Conservation (phyloP, 345 rosid species). For the Draba incana region DNA sequence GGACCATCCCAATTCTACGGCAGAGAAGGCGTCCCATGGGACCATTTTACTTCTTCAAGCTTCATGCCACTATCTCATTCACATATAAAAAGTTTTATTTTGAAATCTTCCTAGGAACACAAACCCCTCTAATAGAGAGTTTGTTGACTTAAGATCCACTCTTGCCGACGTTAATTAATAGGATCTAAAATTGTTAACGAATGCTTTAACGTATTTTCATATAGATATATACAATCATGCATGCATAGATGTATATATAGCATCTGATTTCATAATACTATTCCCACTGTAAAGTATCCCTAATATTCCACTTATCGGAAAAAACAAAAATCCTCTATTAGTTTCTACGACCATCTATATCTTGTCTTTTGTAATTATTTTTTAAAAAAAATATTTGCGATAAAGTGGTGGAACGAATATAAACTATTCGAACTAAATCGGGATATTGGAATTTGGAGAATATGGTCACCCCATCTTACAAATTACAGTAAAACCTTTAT, state of each 20-base stretch:
- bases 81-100: constrained; percentile 15
- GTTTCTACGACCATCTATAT: constrained; percentile 24
- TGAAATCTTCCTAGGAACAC: constrained; percentile 20
- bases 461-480: constrained; percentile 30
- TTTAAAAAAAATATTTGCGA: neutral
- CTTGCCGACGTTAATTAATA: neutral
- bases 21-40: constrained; percentile 35
- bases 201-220: too few species aligned
- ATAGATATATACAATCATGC: neutral
- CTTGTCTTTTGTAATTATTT: neutral
- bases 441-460: neutral
- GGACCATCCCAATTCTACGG: constrained; percentile 36
- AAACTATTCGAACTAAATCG: constrained; percentile 13
- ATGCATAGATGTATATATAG: neutral
- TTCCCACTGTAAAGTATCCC: constrained; percentile 3
- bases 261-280: constrained; percentile 9
- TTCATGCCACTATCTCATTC: constrained; percentile 33
- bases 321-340: constrained; percentile 10
- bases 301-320: constrained; percentile 14
- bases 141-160: constrained; percentile 8
- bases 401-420: constrained; percentile 27
- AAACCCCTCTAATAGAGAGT: constrained; percentile 7
- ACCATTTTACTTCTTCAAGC: constrained; percentile 36
- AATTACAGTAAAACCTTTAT: too few species aligned
- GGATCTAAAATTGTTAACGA: constrained; percentile 14